Base-by-base conservation (phyloP, 139 green algal species). In the Picochlorum sp. region DNA sequence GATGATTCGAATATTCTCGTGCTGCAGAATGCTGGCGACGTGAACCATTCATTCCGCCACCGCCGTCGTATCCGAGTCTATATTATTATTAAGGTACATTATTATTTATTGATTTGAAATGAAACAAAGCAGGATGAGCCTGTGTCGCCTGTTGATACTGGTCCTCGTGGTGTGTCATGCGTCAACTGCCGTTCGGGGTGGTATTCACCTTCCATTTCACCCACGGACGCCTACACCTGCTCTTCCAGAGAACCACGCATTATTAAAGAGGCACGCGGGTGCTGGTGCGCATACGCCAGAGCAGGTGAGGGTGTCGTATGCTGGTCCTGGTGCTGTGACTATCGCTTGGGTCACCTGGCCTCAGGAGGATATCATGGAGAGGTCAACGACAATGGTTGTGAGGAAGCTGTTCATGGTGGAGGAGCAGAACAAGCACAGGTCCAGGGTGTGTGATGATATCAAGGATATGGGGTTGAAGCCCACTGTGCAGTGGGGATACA, bases 261-360 rank as follows among this genome's bases (percentile, higher is more conserved):
- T 49, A 6, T 37, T 73, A 24, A 30, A 47, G 6, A 20, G 58
- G 9, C 7, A 65, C 13, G 6, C 45, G 6, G 24, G 34, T 23
- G 67, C 67, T 11, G 58, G 28, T 13, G 9, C 67, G 16, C 45
- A 68, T 57, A 16, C 23, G 11, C 67, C 67, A 13, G 67, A 73
- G 47, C 67, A 73, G 67, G 67, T 63, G n/a, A 26, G 47, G 47
- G 56, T 79, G 5, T 50, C 66, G 5, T 52, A 78, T 58, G 66
- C 54, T 11, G 75, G 71, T 0, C 62, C 58, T 4, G 67, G 67
- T 18, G 49, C 58, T 0, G 56, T 79, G 13, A 62, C 62, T 3
- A 59, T 76, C 18, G 70, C 28, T 45, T 80, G 75, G 75, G 56
- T 82, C 9, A 76, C 71, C 15, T 23, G 65, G 49, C 65, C 68